These are phyloP conservation scores for Fusarium sp. DNA, from an alignment of 2,329 filamentous ascomycete species.

Conservation along the genomic window DNA sequence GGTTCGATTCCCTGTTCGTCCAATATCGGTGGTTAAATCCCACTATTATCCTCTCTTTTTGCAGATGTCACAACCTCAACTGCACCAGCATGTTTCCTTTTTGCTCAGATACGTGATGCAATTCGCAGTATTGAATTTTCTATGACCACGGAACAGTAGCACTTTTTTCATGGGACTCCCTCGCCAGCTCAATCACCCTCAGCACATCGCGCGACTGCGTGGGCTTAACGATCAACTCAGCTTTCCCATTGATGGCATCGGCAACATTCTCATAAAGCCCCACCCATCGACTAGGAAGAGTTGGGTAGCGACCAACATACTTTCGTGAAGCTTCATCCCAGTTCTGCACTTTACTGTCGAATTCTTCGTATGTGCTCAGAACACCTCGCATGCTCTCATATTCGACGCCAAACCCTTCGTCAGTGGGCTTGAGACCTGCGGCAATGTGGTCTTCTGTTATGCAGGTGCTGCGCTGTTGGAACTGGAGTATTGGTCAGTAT, in stretches of 20 bases:
- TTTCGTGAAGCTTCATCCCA: slow-evolving; percentile 47
- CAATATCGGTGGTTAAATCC: slow-evolving; percentile 3
- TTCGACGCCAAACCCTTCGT: slow-evolving; percentile 34
- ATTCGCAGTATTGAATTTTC: background rate
- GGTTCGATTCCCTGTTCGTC: slow-evolving; percentile 34
- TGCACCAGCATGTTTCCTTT: accelerated
- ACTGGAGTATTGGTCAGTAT: slow-evolving; percentile 54
- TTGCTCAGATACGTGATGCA: background rate
- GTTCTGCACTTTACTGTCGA: slow-evolving; percentile 48
- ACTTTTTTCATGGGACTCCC: slow-evolving; percentile 52
- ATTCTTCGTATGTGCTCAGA: slow-evolving; percentile 53
- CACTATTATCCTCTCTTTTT: slow-evolving; percentile 14
- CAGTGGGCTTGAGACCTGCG: slow-evolving; percentile 20
- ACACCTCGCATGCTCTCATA: slow-evolving; percentile 36
- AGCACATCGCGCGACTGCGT: slow-evolving; percentile 54
- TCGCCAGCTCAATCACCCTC: slow-evolving; percentile 52
- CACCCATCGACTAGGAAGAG: slow-evolving; percentile 52
- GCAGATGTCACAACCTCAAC: background rate
- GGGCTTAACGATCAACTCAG: slow-evolving; percentile 53
- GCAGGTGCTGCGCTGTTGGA: slow-evolving; percentile 56
- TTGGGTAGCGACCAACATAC: slow-evolving; percentile 54
- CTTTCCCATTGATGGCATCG: slow-evolving; percentile 53
- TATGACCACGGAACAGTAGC: slow-evolving; percentile 45
- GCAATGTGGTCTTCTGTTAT: slow-evolving; percentile 45
- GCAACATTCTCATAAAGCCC: slow-evolving; percentile 55